These are phyloP conservation scores for Angomonas ambiguus DNA, from an alignment of 208 protist genomes.

Conservation along the genomic window DNA sequence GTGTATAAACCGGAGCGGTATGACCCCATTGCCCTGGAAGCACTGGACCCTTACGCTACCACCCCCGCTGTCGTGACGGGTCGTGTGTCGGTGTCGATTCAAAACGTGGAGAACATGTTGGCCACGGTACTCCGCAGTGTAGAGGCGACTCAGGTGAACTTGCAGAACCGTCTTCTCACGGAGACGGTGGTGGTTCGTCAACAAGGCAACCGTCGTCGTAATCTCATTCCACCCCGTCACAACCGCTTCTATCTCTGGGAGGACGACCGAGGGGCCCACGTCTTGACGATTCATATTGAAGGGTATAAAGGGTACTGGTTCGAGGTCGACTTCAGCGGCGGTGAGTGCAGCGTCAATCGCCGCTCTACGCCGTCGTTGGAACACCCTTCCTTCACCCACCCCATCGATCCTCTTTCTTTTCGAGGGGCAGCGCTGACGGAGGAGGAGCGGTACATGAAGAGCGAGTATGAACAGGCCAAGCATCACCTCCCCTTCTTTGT, in stretches of 20 bases:
- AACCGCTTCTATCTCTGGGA: slow-evolving; percentile 83
- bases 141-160: slow-evolving; percentile 53
- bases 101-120: slow-evolving; percentile 50
- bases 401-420: too few species aligned
- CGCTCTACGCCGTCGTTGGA: slow-evolving; percentile 16
- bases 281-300: slow-evolving; percentile 52
- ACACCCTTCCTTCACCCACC: background rate
- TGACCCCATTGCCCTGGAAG: slow-evolving; percentile 12
- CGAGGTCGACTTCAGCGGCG: slow-evolving; percentile 71
- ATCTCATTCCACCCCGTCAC: slow-evolving; percentile 51
- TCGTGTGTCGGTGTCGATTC: slow-evolving; percentile 55
- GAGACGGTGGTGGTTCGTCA: slow-evolving; percentile 59
- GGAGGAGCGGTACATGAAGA: too few species aligned
- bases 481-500: slow-evolving; percentile 41
- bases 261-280: slow-evolving; percentile 44
- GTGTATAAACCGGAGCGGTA: slow-evolving; percentile 21
- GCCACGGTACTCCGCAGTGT: slow-evolving; percentile 50
- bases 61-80: slow-evolving; percentile 63
- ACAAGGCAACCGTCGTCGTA: slow-evolving; percentile 51
- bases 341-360: slow-evolving; percentile 51
- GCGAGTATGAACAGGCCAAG: background rate
- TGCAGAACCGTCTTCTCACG: slow-evolving; percentile 61
- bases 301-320: slow-evolving; percentile 69
- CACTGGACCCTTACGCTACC: slow-evolving; percentile 18
- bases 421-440: slow-evolving; percentile 17